phyloP scores from a whole-genome alignment of 345 rosid species.

The Camelina sativa region DNA sequence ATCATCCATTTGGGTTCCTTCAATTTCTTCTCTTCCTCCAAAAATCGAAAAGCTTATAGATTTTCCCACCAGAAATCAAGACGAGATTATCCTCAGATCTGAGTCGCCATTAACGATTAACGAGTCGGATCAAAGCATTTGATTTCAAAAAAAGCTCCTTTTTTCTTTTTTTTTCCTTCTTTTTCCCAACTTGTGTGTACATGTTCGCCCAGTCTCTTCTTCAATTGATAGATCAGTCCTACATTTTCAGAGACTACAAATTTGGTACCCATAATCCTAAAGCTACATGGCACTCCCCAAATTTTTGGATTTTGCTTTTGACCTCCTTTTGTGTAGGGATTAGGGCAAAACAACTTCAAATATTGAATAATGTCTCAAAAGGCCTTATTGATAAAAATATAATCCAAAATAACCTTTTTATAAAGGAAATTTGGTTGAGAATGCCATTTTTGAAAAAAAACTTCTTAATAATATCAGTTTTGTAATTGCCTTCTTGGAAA shows the following conservation, averaged over 20 bases:
- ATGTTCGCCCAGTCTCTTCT: not conserved
- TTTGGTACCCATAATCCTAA: not conserved
- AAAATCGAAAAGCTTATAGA: not conserved
- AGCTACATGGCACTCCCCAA: not conserved
- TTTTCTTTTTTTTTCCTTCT: not conserved
- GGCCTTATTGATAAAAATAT: too few species aligned
- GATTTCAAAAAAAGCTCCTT: not conserved
- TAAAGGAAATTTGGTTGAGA: too few species aligned
- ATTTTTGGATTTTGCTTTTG: not conserved
- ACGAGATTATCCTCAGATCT: not conserved
- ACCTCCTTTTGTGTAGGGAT: too few species aligned
- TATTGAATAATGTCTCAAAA: too few species aligned
- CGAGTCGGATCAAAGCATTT: not conserved
- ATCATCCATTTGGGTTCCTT: constrained; percentile 61
- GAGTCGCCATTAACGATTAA: constrained; percentile 2
- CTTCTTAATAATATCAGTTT: too few species aligned
- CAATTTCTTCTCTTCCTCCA: not conserved
- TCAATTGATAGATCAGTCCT: not conserved
- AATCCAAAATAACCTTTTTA: too few species aligned
- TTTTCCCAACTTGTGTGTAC: not conserved
- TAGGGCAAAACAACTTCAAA: too few species aligned
- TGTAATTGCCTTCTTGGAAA: too few species aligned
- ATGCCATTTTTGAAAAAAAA: too few species aligned
- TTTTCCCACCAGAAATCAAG: not conserved
- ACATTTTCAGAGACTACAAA: not conserved